Conservation (phyloP, 2,329 filamentous ascomycete species). For the Raffaelea arxii region DNA sequence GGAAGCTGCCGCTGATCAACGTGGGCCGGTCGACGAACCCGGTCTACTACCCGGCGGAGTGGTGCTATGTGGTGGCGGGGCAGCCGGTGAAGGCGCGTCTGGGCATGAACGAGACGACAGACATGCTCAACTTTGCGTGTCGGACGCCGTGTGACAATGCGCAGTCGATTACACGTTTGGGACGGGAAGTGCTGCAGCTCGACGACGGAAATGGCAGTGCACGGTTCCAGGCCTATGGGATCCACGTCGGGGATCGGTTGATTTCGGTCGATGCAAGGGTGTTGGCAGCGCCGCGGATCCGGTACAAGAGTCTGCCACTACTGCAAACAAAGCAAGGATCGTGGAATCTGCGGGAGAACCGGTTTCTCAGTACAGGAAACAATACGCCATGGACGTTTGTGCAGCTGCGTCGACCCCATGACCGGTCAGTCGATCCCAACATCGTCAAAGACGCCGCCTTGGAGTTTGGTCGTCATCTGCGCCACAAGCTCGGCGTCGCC, state of each 20-base stretch:
- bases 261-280: slow-evolving; percentile 66
- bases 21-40: slow-evolving; percentile 48
- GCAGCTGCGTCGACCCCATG: too few species aligned
- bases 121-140: slow-evolving; percentile 67
- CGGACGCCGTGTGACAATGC: slow-evolving; percentile 58
- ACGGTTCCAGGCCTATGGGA: slow-evolving; percentile 44
- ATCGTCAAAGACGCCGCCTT: slow-evolving; percentile 15
- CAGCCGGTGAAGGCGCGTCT: slow-evolving; percentile 55
- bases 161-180: slow-evolving; percentile 49
- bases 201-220: slow-evolving; percentile 31
- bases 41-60: slow-evolving; percentile 56
- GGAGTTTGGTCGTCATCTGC: slow-evolving; percentile 28
- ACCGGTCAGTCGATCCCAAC: not conserved
- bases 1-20: slow-evolving; percentile 51
- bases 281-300: slow-evolving; percentile 48
- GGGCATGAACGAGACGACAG: slow-evolving; percentile 46
- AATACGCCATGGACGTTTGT: slow-evolving; percentile 43
- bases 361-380: slow-evolving; percentile 35
- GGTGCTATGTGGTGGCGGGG: slow-evolving; percentile 52
- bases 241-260: slow-evolving; percentile 50
- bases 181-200: slow-evolving; percentile 48
- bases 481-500: slow-evolving; percentile 25
- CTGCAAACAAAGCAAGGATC: slow-evolving; percentile 38
- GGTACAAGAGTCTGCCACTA: slow-evolving; percentile 36
- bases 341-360: slow-evolving; percentile 59